Percentiles rank a stretch among this genome's conserved stretches.
Evolutionary conservation across 140 eudicot genomes (phyloP).

Genomic region (Stevia rebaudiana): DNA sequence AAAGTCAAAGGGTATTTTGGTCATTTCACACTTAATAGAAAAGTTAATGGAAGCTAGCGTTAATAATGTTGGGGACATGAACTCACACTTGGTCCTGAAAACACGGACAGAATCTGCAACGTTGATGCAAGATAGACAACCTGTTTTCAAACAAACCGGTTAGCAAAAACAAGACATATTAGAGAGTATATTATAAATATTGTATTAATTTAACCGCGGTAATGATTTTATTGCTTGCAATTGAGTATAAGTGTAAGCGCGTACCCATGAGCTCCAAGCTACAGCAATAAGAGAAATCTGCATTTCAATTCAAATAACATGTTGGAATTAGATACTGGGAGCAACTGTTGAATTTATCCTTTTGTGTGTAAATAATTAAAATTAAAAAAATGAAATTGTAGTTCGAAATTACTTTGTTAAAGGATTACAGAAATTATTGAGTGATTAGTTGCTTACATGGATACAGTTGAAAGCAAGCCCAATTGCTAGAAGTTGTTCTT

Average conservation of each 20-base stretch:
- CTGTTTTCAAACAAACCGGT: constrained; percentile 28
- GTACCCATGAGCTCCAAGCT: constrained; percentile 80
- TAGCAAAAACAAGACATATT: neutral
- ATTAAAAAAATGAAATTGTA: too few relatives aligned
- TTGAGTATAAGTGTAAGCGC: constrained; percentile 8
- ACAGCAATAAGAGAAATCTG: constrained; percentile 60
- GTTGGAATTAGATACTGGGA: neutral
- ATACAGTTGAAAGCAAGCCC: constrained; percentile 63
- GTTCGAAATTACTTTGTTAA: neutral
- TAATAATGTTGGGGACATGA: neutral
- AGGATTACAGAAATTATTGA: neutral
- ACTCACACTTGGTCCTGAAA: constrained; percentile 71
- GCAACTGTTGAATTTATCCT: neutral
- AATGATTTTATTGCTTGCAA: constrained; percentile 4
- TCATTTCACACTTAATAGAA: too few relatives aligned
- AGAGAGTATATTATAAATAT: neutral
- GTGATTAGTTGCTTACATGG: constrained; percentile 38
- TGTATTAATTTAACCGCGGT: neutral
- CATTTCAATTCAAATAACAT: constrained; percentile 19
- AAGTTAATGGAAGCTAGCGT: too few relatives aligned
- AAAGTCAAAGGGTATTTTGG: too few relatives aligned
- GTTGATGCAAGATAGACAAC: constrained; percentile 64
- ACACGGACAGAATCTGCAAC: constrained; percentile 45
- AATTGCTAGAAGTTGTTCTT: constrained; percentile 59
- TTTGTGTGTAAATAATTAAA: neutral